Conservation (phyloP, 2,329 filamentous ascomycete genomes). For the Diaporthe eres region DNA sequence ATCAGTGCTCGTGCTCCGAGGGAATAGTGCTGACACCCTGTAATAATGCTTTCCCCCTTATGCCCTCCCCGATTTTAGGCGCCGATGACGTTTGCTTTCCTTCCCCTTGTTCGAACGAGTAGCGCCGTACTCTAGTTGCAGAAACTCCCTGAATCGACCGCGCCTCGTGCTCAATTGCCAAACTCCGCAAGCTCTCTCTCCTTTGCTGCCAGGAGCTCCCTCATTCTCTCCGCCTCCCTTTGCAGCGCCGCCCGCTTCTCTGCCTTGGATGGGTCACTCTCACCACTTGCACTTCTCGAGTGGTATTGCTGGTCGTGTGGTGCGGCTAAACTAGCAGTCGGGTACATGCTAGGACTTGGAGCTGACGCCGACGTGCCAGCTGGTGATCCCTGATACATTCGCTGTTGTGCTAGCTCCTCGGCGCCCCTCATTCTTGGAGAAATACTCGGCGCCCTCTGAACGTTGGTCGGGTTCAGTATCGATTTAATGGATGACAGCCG, state of each 20-base stretch:
- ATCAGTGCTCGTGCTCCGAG: slow-evolving; percentile 29
- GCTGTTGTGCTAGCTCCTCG: slow-evolving; percentile 55
- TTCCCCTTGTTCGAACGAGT: slow-evolving; percentile 1
- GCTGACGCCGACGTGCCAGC: slow-evolving; percentile 57
- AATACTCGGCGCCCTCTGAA: slow-evolving; percentile 43
- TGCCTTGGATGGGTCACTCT: slow-evolving; percentile 67
- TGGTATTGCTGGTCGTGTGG: slow-evolving; percentile 39
- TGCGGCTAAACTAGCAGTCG: slow-evolving; percentile 49
- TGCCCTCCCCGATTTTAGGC: slow-evolving; percentile 15
- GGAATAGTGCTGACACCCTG: slow-evolving; percentile 28
- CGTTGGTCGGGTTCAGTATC: slow-evolving; percentile 73
- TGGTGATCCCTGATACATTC: slow-evolving; percentile 61
- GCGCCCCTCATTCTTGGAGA: slow-evolving; percentile 41
- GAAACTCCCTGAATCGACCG: slow-evolving; percentile 3
- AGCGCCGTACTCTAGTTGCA: not conserved
- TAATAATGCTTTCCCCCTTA: slow-evolving; percentile 19
- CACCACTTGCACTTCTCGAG: slow-evolving; percentile 53
- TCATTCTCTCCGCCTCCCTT: slow-evolving; percentile 82
- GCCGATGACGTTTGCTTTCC: slow-evolving; percentile 15
- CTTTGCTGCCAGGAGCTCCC: slow-evolving; percentile 79
- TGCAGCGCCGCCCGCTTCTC: slow-evolving; percentile 77
- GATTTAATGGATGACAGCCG: slow-evolving; percentile 83
- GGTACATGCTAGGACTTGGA: slow-evolving; percentile 58
- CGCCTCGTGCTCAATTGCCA: slow-evolving; percentile 28
- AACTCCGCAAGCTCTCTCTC: slow-evolving; percentile 77